Base-by-base conservation (phyloP, 2,329 filamentous ascomycete genomes). In the Penicillium sp. region DNA sequence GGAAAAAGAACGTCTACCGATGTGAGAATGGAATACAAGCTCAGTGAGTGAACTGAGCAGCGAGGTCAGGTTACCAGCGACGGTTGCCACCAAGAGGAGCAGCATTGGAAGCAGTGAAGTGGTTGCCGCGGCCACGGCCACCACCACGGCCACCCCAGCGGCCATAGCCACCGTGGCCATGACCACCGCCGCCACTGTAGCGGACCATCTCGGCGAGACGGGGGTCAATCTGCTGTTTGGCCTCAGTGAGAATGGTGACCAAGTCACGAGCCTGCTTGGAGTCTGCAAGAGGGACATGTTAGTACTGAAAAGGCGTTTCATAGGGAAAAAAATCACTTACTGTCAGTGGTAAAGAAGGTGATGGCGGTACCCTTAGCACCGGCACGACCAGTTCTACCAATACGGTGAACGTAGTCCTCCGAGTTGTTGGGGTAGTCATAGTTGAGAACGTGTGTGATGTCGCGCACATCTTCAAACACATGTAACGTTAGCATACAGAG, bases 381-480 rank as follows among this genome's bases (percentile, higher is more conserved):
- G 69, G 80, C 80, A 77, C 81, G 80, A 73, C 77, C 81, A 68
- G 81, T 84, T 74, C 81, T 78, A 67, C 81, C 81, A 69, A 83
- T 83, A 66, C 81, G 80, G 70, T 84, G 81, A 68, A 84, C n/a
- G n/a, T n/a, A n/a, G n/a, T n/a, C n/a, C n/a, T n/a, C n/a, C n/a
- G n/a, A n/a, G n/a, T n/a, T n/a, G 79, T 97, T 97, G 72, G 91
- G 91, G 75, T 97, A 97, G 73, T 97, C 93, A 87, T 97, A 96
- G 84, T 97, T 97, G 77, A 98, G 82, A 76, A 98, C 93, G 78
- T 98, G 93, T 75, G 93, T 97, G 78, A 98, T 98, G 81, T 98
- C 95, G 77, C 90, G 91, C 79, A 98, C 93, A 86, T 98, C 93
- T 97, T 96, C 69, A 53, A 39, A 76, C 70, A 79, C 73, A 10